phyloP scores from a whole-genome alignment of 345 rosid genomes.

The Sisymbrium altissimum region DNA sequence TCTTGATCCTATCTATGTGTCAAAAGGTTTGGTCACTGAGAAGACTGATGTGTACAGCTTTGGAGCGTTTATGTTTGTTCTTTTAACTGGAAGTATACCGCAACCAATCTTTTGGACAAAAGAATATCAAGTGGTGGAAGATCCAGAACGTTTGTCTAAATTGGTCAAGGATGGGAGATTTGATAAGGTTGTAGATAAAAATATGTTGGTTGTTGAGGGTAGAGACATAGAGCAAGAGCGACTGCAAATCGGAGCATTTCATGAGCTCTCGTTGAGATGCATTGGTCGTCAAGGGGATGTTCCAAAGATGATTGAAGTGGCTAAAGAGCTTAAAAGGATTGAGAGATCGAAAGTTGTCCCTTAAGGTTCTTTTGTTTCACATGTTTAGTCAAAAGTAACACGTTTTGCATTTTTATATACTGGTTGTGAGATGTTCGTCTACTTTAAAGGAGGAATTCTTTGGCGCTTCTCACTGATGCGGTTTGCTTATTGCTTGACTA shows the following conservation, averaged over 20 bases:
- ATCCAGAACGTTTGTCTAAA: neutral
- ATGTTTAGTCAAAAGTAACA: no score
- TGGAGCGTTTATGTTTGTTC: slow-evolving; percentile 23
- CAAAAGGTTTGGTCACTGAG: neutral
- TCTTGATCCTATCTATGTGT: neutral
- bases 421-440: no score
- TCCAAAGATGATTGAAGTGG: slow-evolving; percentile 17
- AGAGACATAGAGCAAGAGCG: neutral
- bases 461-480: neutral
- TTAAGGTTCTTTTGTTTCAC: no score
- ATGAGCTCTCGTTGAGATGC: slow-evolving; percentile 17
- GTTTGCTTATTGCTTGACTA: neutral
- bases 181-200: slow-evolving; percentile 5
- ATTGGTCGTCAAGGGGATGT: neutral
- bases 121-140: neutral
- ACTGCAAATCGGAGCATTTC: neutral
- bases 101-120: neutral
- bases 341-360: no score
- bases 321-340: slow-evolving; percentile 17
- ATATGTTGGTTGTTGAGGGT: slow-evolving; percentile 1
- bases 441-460: neutral
- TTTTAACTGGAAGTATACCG: slow-evolving; percentile 3
- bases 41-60: slow-evolving; percentile 9
- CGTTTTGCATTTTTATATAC: no score
- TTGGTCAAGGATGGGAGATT: neutral